A percentile compares a stretch with the other conserved stretches of the same genome.
phyloP scores from a whole-genome alignment of 2,329 filamentous ascomycete species.

The Colletotrichum godetiae region DNA sequence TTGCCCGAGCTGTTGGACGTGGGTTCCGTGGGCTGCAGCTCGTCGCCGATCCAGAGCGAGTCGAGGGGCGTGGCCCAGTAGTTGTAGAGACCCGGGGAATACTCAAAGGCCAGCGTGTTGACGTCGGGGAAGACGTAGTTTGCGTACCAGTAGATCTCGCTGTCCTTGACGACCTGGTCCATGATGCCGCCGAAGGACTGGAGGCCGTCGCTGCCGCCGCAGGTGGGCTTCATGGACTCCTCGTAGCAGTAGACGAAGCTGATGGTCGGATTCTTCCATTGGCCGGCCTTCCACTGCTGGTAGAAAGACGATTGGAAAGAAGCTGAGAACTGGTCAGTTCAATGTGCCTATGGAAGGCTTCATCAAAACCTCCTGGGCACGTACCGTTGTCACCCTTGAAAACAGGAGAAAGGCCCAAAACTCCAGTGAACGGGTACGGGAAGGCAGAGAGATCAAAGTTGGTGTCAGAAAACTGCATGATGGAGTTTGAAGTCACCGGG shows the following conservation, averaged over 20 bases:
- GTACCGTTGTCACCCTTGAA: slow-evolving; percentile 17
- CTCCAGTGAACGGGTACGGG: slow-evolving; percentile 31
- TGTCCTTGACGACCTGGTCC: slow-evolving; percentile 40
- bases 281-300: slow-evolving; percentile 36
- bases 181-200: slow-evolving; percentile 37
- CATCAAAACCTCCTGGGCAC: neutral
- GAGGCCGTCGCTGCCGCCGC: slow-evolving; percentile 36
- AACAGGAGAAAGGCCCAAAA: slow-evolving; percentile 36
- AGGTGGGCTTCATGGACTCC: slow-evolving; percentile 24
- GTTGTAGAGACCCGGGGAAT: slow-evolving; percentile 36
- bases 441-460: slow-evolving; percentile 30
- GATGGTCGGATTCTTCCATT: slow-evolving; percentile 27
- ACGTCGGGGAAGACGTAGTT: slow-evolving; percentile 35
- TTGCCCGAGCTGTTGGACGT: slow-evolving; percentile 35
- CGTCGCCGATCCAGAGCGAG: slow-evolving; percentile 33
- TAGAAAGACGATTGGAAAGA: slow-evolving; percentile 36
- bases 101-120: slow-evolving; percentile 36
- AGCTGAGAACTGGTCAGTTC: slow-evolving; percentile 7
- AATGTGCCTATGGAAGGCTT: neutral
- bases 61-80: slow-evolving; percentile 37
- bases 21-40: slow-evolving; percentile 31
- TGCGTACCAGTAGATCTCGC: slow-evolving; percentile 45
- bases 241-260: slow-evolving; percentile 38
- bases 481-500: slow-evolving; percentile 14
- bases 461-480: slow-evolving; percentile 34